Evolutionary conservation across 805 yeast genomes (phyloP), one percentile per base, ranked within the genome.

Genomic region (Myxozyma monticola): DNA sequence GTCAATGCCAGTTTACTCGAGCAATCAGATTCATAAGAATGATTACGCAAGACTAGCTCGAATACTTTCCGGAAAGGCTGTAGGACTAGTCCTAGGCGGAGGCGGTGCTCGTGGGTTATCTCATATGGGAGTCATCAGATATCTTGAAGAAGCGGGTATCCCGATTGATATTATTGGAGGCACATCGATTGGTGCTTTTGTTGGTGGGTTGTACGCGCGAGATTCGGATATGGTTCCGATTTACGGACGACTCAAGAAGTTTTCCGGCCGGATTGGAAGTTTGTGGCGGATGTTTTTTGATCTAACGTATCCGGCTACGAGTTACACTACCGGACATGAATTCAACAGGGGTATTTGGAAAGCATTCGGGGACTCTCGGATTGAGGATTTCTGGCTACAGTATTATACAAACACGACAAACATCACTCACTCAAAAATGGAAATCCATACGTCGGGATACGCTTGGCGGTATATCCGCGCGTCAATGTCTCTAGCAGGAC

Each of bases 341-440:
- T 91, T 91, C 68, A 91, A 91, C 67, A 75, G 98, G 59, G 98
- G 99, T 42, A 80, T 91, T n/a, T 93, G 97, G 96, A 91, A 93
- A 67, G 80, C 88, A 0, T 86, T 91, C 71, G 97, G 98, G 0
- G 91, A 88, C 57, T 78, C 83, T 12, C 83, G 96, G 62, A 88
- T 91, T 58, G 99, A 91, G 65, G 99, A 91, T 65, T 91, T 91
- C 66, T 91, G 99, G 99, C 76, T 91, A 53, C 82, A 78, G 54
- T 91, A 79, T 66, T 91, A 80, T 65, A 83, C 93, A 62, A 91
- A 93, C 65, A 88, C 98, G 1, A 91, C 99, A 14, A 91, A 91
- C 65, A 88, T 91, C 45, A 93, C 99, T 2, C 86, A 89, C 58
- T 90, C 97, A 0, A 80, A 88, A 20, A 93, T 91, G 95, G 99